These are phyloP conservation scores for Tylopilus subfusipes DNA, from an alignment of 768 basidiomycete genomes.

Conservation along the genomic window DNA sequence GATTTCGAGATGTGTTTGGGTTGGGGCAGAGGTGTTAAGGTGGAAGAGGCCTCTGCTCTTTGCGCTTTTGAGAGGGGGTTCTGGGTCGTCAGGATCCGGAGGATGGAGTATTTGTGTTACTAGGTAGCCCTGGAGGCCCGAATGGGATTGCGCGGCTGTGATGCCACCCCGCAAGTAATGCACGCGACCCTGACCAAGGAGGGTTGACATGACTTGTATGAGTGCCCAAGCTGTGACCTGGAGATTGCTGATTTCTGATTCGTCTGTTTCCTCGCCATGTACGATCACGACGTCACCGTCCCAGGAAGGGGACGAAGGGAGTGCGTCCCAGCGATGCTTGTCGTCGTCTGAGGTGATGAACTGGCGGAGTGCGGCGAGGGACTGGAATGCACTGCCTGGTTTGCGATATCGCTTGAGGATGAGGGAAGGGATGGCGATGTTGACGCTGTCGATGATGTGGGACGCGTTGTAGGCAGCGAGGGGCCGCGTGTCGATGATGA, in stretches of 20 bases:
- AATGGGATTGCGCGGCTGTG: slow-evolving; percentile 55
- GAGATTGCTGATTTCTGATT: slow-evolving; percentile 53
- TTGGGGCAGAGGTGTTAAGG: slow-evolving; percentile 56
- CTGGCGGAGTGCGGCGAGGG: slow-evolving; percentile 66
- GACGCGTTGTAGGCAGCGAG: slow-evolving; percentile 59
- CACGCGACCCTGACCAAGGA: slow-evolving; percentile 52
- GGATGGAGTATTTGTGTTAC: slow-evolving; percentile 22
- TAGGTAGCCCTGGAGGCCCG: slow-evolving; percentile 51
- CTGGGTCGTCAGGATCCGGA: slow-evolving; percentile 7
- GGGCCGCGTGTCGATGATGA: slow-evolving; percentile 82
- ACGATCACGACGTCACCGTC: slow-evolving; percentile 68
- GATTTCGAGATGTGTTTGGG: slow-evolving; percentile 54
- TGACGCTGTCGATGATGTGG: slow-evolving; percentile 69
- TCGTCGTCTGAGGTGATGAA: slow-evolving; percentile 81
- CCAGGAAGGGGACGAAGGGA: slow-evolving; percentile 54
- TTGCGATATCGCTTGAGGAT: slow-evolving; percentile 84
- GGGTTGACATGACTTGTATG: slow-evolving; percentile 56
- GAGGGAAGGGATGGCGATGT: slow-evolving; percentile 85
- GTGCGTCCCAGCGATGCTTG: slow-evolving; percentile 63
- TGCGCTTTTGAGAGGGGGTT: slow-evolving; percentile 25
- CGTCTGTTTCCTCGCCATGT: slow-evolving; percentile 76
- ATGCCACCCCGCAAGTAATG: slow-evolving; percentile 76
- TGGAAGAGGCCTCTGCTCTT: slow-evolving; percentile 59
- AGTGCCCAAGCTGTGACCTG: slow-evolving; percentile 68
- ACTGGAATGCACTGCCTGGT: slow-evolving; percentile 62